Conservation (phyloP, 2,329 filamentous ascomycete genomes). For the Dactylellina drechsleri region DNA sequence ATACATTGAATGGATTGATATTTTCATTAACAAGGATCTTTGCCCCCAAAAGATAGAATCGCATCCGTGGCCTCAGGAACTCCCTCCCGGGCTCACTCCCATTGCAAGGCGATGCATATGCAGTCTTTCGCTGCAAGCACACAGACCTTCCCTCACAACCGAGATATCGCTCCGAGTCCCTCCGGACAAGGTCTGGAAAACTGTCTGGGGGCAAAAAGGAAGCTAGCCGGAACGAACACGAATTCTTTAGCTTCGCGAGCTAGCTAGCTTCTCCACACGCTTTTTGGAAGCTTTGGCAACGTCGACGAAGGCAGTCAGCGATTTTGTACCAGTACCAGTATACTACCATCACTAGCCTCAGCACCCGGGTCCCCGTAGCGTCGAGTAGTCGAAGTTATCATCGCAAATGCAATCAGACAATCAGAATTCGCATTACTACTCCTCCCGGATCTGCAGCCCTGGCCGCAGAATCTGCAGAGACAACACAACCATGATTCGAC, state of each 20-base stretch:
- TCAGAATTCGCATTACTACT: conserved; percentile 2
- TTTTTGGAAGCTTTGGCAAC: too few species aligned
- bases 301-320: too few species aligned
- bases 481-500: conserved; percentile 37
- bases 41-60: neutral
- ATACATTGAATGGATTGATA: too few species aligned
- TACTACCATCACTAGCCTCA: neutral
- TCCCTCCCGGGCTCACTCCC: conserved; percentile 51
- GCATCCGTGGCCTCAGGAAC: conserved; percentile 21
- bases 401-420: neutral
- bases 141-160: conserved; percentile 44
- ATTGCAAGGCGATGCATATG: conserved; percentile 20
- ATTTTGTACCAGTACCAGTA: conserved; percentile 24
- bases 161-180: conserved; percentile 46
- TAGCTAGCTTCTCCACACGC: neutral
- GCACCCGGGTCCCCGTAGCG: neutral
- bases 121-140: conserved; percentile 32
- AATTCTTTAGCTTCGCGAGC: neutral
- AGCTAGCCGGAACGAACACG: neutral
- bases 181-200: conserved; percentile 23
- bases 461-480: conserved; percentile 43
- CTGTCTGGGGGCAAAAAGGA: neutral
- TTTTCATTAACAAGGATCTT: neutral
- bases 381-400: neutral
- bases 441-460: conserved; percentile 12